Percentiles rank a stretch among this genome's conserved stretches.
Evolutionary conservation across 202 grass and related monocot species (phyloP).

Genomic region (Digitaria exilis): DNA sequence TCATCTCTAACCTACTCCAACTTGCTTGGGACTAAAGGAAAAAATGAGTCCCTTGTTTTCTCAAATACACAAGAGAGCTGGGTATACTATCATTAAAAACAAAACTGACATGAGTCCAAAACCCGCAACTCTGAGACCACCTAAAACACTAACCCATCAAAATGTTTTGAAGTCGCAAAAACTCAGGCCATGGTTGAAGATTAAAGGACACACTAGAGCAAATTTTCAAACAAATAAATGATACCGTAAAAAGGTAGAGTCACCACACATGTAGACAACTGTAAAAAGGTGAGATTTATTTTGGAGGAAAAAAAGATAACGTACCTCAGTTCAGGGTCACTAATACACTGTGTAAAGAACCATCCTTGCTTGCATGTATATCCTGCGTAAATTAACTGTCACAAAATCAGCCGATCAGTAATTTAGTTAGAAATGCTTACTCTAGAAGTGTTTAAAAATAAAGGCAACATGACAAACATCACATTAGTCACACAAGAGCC

Average conservation of each 20-base stretch:
- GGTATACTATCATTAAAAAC: not conserved
- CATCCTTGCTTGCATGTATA: slow-evolving; percentile 98
- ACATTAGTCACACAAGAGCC: not conserved
- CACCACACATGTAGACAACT: slow-evolving; percentile 7
- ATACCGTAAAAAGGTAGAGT: too few species aligned
- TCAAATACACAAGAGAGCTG: not conserved
- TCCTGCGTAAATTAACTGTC: slow-evolving; percentile 97
- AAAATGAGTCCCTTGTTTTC: not conserved
- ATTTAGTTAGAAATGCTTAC: slow-evolving; percentile 37
- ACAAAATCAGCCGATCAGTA: slow-evolving; percentile 72
- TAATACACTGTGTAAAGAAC: slow-evolving; percentile 97
- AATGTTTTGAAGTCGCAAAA: not conserved
- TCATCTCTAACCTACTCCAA: too few species aligned
- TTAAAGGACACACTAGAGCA: not conserved
- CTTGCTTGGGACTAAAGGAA: too few species aligned
- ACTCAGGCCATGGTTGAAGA: not conserved
- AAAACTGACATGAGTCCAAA: not conserved
- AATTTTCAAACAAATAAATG: not conserved
- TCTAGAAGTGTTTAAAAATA: slow-evolving; percentile 3
- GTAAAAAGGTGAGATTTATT: slow-evolving; percentile 7
- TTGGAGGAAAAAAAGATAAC: slow-evolving; percentile 6
- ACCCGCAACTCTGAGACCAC: not conserved
- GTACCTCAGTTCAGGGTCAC: slow-evolving; percentile 83
- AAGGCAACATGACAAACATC: not conserved
- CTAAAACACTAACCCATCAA: not conserved